Conservation (phyloP, 2,329 filamentous ascomycete species). For the Botrytis pseudocinerea region DNA sequence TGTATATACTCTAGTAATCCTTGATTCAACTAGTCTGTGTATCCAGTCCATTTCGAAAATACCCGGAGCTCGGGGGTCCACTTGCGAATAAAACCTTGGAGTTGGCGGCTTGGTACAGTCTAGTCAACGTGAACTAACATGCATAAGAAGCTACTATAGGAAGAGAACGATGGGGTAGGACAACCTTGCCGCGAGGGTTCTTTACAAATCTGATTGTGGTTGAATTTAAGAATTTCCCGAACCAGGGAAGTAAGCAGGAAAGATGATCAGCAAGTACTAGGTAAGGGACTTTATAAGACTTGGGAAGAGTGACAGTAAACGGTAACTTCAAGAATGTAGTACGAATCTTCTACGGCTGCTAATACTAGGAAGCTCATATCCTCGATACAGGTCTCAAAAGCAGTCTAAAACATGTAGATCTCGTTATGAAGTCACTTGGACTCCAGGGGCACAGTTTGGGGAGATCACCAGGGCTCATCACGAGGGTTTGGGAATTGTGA, state of each 20-base stretch:
- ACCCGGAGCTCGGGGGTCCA: neutral
- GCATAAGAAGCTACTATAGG: neutral
- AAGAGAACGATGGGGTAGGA: neutral
- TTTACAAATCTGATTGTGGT: neutral
- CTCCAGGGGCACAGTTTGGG: neutral
- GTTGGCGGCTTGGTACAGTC: neutral
- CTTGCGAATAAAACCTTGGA: neutral
- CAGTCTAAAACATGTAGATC: neutral
- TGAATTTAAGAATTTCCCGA: neutral
- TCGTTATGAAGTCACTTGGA: neutral
- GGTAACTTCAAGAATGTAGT: neutral
- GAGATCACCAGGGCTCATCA: neutral
- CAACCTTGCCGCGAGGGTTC: neutral
- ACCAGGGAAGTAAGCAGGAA: neutral
- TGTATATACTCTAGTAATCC: neutral
- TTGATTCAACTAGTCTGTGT: neutral
- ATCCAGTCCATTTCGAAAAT: neutral
- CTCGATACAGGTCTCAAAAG: neutral
- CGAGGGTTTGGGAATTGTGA: neutral
- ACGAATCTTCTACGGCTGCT: neutral
- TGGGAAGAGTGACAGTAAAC: neutral
- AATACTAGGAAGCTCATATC: neutral
- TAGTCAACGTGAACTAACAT: neutral
- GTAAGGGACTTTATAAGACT: neutral
- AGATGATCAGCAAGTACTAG: neutral